These are phyloP conservation scores for Candida argentea DNA, from an alignment of 805 yeast genomes.

Conservation along the genomic window DNA sequence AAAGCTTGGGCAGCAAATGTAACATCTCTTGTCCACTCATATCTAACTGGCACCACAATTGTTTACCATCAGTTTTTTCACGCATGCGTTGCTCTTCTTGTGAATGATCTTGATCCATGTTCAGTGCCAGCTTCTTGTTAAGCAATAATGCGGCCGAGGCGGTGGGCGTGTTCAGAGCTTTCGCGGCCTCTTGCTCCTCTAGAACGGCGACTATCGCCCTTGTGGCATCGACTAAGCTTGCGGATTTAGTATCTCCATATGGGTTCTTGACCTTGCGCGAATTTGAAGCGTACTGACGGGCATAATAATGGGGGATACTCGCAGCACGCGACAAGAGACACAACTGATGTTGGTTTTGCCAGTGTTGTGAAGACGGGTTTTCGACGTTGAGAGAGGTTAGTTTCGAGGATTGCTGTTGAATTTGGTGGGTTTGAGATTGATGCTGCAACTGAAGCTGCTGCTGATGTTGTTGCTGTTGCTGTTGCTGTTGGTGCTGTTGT, in stretches of 20 bases:
- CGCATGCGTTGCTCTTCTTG: conserved; percentile 55
- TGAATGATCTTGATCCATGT: conserved; percentile 41
- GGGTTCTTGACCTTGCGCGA: conserved; percentile 40
- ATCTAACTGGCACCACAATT: conserved; percentile 91
- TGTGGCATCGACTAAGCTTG: conserved; percentile 34
- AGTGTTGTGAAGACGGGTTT: conserved; percentile 37
- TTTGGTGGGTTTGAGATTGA: conserved; percentile 8
- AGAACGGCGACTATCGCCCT: conserved; percentile 22
- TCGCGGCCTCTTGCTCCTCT: conserved; percentile 34
- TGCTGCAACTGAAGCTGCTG: conserved; percentile 6
- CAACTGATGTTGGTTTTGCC: conserved; percentile 76
- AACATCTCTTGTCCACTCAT: conserved; percentile 80
- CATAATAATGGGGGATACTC: conserved; percentile 68
- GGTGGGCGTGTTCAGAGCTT: conserved; percentile 25
- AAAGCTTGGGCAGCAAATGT: conserved; percentile 60
- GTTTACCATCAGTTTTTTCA: conserved; percentile 52
- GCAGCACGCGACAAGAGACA: conserved; percentile 59
- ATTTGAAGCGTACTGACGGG: conserved; percentile 68
- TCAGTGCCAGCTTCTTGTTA: conserved; percentile 31
- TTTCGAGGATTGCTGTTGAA: conserved; percentile 20
- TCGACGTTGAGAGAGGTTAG: conserved; percentile 20
- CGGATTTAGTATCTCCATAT: conserved; percentile 26
- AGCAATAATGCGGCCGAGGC: conserved; percentile 24
- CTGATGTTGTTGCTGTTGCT: conserved; percentile 2
- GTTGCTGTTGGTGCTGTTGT: conserved; percentile 8